Evolutionary conservation across 352 stramenopile species (phyloP).

Genomic region (Phytophthora idaei): DNA sequence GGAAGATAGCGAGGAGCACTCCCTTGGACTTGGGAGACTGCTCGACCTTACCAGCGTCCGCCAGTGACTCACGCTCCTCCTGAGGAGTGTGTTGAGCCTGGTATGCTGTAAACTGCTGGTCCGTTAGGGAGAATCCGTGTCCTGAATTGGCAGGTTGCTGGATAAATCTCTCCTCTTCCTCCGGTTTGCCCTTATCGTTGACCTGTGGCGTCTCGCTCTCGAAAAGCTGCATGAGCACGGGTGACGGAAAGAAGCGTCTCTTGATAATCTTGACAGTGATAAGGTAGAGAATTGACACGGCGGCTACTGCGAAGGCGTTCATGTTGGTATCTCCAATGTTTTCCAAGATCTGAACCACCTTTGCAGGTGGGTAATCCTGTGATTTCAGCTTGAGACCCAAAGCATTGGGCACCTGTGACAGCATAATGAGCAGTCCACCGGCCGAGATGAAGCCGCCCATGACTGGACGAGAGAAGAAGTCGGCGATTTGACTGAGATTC

Average conservation of each 20-base stretch:
- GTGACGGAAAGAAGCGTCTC: conserved; percentile 16
- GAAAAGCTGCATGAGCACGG: conserved; percentile 23
- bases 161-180: conserved; percentile 18
- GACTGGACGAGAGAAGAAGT: conserved; percentile 28
- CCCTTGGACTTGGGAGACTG: conserved; percentile 9
- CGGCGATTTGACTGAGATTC: conserved; percentile 23
- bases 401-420: conserved; percentile 24
- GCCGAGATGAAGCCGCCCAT: conserved; percentile 29
- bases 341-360: conserved; percentile 15
- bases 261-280: conserved; percentile 21
- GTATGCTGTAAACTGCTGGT: conserved; percentile 19
- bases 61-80: conserved; percentile 14
- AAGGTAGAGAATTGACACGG: conserved; percentile 12
- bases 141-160: conserved; percentile 9
- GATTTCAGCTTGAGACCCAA: conserved; percentile 26
- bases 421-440: conserved; percentile 23
- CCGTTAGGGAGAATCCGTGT: conserved; percentile 20
- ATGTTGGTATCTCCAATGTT: conserved; percentile 21
- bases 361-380: conserved; percentile 19
- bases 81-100: conserved; percentile 19
- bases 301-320: conserved; percentile 19
- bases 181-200: conserved; percentile 11
- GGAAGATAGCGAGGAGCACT: conserved; percentile 11
- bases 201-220: conserved; percentile 12
- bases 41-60: conserved; percentile 11